Evolutionary conservation across 495 filamentous ascomycete genomes (phyloP).

Genomic region (Neurospora sp.): DNA sequence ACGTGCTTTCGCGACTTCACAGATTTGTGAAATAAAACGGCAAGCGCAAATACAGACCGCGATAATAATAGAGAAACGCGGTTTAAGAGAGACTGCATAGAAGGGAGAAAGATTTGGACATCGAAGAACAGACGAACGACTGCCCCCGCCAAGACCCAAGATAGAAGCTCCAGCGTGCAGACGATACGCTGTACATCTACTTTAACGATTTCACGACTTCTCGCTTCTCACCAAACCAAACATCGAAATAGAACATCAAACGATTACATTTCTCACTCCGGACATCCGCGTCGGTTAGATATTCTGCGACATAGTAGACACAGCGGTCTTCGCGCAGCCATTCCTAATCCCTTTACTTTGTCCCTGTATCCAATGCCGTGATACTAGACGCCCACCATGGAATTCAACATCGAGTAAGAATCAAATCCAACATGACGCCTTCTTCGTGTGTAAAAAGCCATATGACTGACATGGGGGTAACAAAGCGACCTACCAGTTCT

Average conservation of each 20-base stretch:
- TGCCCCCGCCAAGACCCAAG: not conserved
- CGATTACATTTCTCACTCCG: not conserved
- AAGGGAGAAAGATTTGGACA: not conserved
- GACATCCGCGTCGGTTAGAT: not conserved
- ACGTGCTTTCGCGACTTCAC: not conserved
- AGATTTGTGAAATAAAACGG: not conserved
- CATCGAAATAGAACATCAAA: not conserved
- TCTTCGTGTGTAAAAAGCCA: not conserved
- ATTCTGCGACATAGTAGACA: not conserved
- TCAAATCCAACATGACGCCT: not conserved
- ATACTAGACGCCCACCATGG: slow-evolving; percentile 47
- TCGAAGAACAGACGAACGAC: not conserved
- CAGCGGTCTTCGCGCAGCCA: no score
- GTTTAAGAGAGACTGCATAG: not conserved
- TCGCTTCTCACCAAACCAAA: not conserved
- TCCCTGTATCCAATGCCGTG: not conserved
- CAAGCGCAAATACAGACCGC: not conserved
- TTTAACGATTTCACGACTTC: not conserved
- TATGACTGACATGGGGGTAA: slow-evolving; percentile 1
- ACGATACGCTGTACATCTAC: not conserved
- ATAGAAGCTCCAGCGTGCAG: not conserved
- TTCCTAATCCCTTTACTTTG: not conserved
- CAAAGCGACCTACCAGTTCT: slow-evolving; percentile 80
- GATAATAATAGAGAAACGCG: not conserved
- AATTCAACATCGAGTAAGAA: slow-evolving; percentile 77